Evolutionary conservation across 2,329 filamentous ascomycete genomes (phyloP), one percentile per base, ranked within the genome.

Genomic region (Pyrenophora teres): DNA sequence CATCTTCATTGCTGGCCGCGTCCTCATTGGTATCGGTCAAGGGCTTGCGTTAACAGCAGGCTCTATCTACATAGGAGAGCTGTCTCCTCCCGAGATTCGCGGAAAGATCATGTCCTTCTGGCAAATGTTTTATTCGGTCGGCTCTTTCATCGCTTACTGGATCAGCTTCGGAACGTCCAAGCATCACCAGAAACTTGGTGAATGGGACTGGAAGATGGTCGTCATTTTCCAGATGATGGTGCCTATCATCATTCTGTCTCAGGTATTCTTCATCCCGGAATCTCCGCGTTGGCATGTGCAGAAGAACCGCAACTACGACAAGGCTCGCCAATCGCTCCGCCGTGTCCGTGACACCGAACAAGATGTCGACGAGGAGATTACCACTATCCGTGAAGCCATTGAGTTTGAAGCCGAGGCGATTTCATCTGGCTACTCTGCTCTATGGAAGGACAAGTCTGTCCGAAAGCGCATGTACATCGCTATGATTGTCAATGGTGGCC

Each of bases 201-300:
- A 90, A 60, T 89, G 87, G 87, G 86, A 89, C 71, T 89, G 87
- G 87, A 83, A 82, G 63, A 82, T 88, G 77, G 84, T 89, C 12
- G 83, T 89, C 56, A 84, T 90, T 56, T 89, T 89, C 78, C 87
- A 90, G 73, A 77, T 88, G 41, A 71, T 90, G n/a, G 80, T 88
- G 19, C 87, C 87, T 1, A 58, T 80, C 43, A 63, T 88, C 52
- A 86, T 90, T 69, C 74, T 88, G 18, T 58, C 73, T 3, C 78
- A 86, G 31, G 76, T 89, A 12, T 73, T 69, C 59, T 86, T 85
- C 35, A 87, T 85, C 67, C 81, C 87, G 16, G 87, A 88, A 68
- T 83, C 82, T 3, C 87, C 87, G 15, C 81, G 87, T 43, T 90
- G 87, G 86, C 81, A 82, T 68, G 81, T 89, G 56, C 81, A 88